These are phyloP conservation scores for Pseudophaeomoniella oleicola DNA, from an alignment of 2,329 filamentous ascomycete species.

Conservation along the genomic window DNA sequence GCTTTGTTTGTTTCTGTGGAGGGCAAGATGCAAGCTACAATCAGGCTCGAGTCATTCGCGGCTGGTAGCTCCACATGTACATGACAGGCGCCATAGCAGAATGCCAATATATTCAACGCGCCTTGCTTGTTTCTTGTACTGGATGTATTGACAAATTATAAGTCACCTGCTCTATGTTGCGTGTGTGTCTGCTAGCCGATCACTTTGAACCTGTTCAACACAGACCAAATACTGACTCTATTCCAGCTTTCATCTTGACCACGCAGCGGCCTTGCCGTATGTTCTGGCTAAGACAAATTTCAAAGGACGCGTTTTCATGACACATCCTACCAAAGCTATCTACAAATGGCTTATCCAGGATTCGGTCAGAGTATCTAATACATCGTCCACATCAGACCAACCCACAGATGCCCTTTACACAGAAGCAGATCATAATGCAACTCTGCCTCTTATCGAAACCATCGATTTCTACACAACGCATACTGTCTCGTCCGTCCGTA, in stretches of 20 bases:
- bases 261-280: conserved; percentile 96
- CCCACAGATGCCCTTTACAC: conserved; percentile 61
- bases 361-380: conserved; percentile 77
- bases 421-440: conserved; percentile 87
- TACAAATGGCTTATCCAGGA: conserved; percentile 99
- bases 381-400: conserved; percentile 44
- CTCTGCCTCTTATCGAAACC: conserved; percentile 85
- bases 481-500: conserved; percentile 88
- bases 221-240: background rate
- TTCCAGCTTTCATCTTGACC: conserved; percentile 87
- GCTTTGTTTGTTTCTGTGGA: background rate
- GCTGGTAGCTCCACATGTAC: background rate
- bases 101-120: conserved; percentile 1
- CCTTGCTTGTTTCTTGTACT: background rate
- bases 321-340: conserved; percentile 95
- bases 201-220: too few relatives aligned
- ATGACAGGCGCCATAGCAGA: background rate
- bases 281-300: conserved; percentile 98
- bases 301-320: conserved; percentile 94
- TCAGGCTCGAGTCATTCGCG: too few relatives aligned
- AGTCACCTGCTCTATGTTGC: too few relatives aligned
- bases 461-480: conserved; percentile 98
- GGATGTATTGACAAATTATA: too few relatives aligned
- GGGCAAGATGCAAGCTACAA: background rate
- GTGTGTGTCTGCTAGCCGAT: too few relatives aligned